These are phyloP conservation scores for Geotrichum histeridarum DNA, from an alignment of 1,139 yeast species.

Conservation along the genomic window DNA sequence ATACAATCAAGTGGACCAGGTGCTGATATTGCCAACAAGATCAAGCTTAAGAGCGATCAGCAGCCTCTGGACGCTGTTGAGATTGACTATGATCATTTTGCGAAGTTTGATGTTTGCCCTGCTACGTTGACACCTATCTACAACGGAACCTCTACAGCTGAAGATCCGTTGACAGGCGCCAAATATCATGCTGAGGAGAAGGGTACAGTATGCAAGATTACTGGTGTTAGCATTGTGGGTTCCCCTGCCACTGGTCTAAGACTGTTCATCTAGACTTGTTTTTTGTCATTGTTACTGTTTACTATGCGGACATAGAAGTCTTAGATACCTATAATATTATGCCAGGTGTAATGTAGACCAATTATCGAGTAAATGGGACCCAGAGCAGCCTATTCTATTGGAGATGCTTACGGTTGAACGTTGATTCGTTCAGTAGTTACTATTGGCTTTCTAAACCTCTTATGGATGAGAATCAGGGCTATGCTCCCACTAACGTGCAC, in stretches of 20 bases:
- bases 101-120: conserved; percentile 87
- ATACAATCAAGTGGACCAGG: conserved; percentile 60
- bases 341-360: no score
- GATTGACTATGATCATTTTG: conserved; percentile 87
- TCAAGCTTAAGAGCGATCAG: conserved; percentile 73
- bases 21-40: conserved; percentile 83
- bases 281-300: no score
- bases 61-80: conserved; percentile 81
- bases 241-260: conserved; percentile 95
- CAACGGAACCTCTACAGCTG: conserved; percentile 59
- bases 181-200: conserved; percentile 70
- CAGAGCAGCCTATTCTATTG: no score
- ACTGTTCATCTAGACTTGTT: conserved; percentile 24
- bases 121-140: conserved; percentile 85
- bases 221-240: conserved; percentile 75
- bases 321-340: no score
- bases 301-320: no score
- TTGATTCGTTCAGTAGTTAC: no score
- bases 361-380: no score
- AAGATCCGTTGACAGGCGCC: conserved; percentile 90
- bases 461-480: no score
- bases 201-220: conserved; percentile 74
- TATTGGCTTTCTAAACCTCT: no score
- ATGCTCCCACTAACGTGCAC: no score
- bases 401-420: no score